Base-by-base conservation (phyloP, 2,329 filamentous ascomycete species). In the Talaromyces verruculosus region DNA sequence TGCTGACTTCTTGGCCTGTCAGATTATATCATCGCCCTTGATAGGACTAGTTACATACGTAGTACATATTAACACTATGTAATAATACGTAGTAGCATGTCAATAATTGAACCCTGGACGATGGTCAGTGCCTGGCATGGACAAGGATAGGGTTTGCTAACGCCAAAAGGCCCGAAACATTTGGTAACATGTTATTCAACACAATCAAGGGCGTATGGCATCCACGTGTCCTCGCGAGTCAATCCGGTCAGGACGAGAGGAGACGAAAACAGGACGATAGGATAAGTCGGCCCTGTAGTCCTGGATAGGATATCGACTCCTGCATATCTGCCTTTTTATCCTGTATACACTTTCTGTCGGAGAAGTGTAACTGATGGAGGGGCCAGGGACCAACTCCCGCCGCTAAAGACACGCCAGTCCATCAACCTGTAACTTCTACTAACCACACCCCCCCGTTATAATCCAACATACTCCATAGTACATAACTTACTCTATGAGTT, bases 161-260 rank as follows among this genome's bases (percentile, higher is more conserved):
- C 30, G 10, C 43, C 22, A 28, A 55, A 55, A 55, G 30, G n/a
- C 33, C 30, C 51, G n/a, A 35, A 22, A 57, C 30, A 35, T 25
- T 25, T 25, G 25, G 25, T 25, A 25, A 25, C 25, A 25, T 25
- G 25, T 25, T 25, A 25, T 25, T 25, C 25, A 25, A 25, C 25
- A 11, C 39, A 43, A 51, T 53, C 60, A 39, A 63, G 61, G 61
- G 59, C n/a, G 59, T 61, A 28, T 63, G 47, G 47, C 35, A 53
- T 43, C 60, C 60, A 62, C 60, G 60, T 63, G 61, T 55, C 41
- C 28, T 57, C 58, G 37, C 28, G 41, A 61, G 58, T 61, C 39
- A 47, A 61, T 30, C n/a, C 15, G 22, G 60, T 47, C 43, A n/a
- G 59, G 43, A 35, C 15, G 28, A 30, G 43, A 59, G n/a, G 19